A percentile compares a stretch with the other conserved stretches of the same genome.
phyloP scores from a whole-genome alignment of 83 land plant genomes.

The Diphasiastrum complanatum region DNA sequence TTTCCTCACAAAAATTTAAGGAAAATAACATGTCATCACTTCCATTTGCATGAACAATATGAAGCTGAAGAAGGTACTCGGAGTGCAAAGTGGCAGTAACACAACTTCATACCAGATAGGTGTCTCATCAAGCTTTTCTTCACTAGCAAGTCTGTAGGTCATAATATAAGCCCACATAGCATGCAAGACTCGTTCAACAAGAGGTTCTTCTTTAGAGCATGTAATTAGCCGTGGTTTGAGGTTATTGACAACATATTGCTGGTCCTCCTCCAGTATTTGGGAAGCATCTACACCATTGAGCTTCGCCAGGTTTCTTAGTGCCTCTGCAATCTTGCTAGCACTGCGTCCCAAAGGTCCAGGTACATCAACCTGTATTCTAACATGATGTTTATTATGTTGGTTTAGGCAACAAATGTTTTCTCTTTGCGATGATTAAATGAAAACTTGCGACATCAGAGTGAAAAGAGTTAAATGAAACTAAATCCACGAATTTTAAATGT shows the following conservation, averaged over 20 bases:
- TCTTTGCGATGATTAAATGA: no score
- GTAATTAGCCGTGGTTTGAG: conserved; percentile 65
- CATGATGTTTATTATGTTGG: no score
- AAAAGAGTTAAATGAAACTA: neutral
- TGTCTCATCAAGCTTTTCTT: conserved; percentile 95
- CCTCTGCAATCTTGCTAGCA: conserved; percentile 53
- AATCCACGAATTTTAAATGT: no score
- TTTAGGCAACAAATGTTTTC: no score
- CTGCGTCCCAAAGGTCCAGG: conserved; percentile 92
- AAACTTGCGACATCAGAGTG: no score
- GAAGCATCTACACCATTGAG: conserved; percentile 60
- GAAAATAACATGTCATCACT: no score
- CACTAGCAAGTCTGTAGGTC: conserved; percentile 96
- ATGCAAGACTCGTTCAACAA: conserved; percentile 38
- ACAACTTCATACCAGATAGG: conserved; percentile 65
- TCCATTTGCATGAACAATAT: no score
- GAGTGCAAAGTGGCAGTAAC: neutral
- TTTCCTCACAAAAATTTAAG: no score
- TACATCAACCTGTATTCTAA: conserved; percentile 64
- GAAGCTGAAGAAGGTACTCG: neutral
- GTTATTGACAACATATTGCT: conserved; percentile 43
- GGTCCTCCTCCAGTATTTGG: conserved; percentile 41
- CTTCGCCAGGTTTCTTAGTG: conserved; percentile 47
- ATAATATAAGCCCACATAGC: conserved; percentile 96
- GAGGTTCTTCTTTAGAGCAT: conserved; percentile 53